Percentiles rank a stretch among this genome's conserved stretches.
Conservation (phyloP, 441 rosid species). For the Euphorbia schlechtendalii region DNA sequence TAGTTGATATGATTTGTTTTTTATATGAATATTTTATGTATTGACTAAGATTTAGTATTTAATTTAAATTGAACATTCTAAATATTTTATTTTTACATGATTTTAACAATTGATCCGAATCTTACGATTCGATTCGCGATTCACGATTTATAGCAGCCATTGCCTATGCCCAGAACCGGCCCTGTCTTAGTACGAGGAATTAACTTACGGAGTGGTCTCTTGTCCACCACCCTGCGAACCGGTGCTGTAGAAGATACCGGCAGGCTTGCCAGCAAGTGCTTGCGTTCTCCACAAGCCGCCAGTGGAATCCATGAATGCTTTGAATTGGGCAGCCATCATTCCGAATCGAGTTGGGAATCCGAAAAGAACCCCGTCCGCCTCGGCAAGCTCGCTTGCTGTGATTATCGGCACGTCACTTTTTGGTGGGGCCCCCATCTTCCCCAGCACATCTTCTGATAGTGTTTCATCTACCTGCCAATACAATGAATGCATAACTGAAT, state of each 20-base stretch:
- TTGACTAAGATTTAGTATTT: too few species aligned
- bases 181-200: too few species aligned
- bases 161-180: too few species aligned
- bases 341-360: slow-evolving; percentile 98
- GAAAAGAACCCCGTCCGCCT: slow-evolving; percentile 83
- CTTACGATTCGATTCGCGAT: too few species aligned
- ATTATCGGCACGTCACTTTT: slow-evolving; percentile 77
- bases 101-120: too few species aligned
- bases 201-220: slow-evolving; percentile 83
- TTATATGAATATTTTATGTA: too few species aligned
- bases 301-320: slow-evolving; percentile 90
- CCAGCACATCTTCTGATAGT: slow-evolving; percentile 70
- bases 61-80: too few species aligned
- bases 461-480: slow-evolving; percentile 74
- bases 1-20: too few species aligned
- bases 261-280: slow-evolving; percentile 92
- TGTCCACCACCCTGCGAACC: slow-evolving; percentile 99
- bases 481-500: too few species aligned
- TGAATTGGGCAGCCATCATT: slow-evolving; percentile 98
- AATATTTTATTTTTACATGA: too few species aligned
- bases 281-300: slow-evolving; percentile 95
- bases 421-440: slow-evolving; percentile 84
- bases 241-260: slow-evolving; percentile 91
- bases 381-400: slow-evolving; percentile 59
- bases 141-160: too few species aligned